Evolutionary conservation across 805 yeast species (phyloP), one percentile per base, ranked within the genome.

Genomic region (Tetrapisispora taiwanensis): DNA sequence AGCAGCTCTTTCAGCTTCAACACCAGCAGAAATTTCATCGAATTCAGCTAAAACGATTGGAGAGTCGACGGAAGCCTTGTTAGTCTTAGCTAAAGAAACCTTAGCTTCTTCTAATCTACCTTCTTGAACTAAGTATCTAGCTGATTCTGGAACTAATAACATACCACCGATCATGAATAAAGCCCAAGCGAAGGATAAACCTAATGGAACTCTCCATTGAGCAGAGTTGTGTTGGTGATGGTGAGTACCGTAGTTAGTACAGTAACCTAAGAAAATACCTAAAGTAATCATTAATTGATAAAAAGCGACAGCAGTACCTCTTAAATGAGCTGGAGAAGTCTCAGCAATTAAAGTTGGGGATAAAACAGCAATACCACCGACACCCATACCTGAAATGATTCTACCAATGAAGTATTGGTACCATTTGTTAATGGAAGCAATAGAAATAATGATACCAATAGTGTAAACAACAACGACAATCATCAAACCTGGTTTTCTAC

Each of bases 291-390:
- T 73, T 55, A 78, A 70, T 60, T 78, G 84, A 67, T 71, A 78
- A 53, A 75, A 71, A 42, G 77, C 73, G 42, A 78, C 83, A 46
- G 78, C 68, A 22, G 79, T 67, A 60, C 84, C 84, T 72, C 83
- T 74, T 42, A 78, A 65, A 43, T 71, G 50, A 17, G 48, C 48
- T 24, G 54, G 56, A 37, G 55, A 45, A 45, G 52, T 51, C 42
- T 53, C 55, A 36, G 78, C 69, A 52, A 77, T 76, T 58, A 79
- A 76, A 58, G 84, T 66, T 39, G 90, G 88, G 32, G 79, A 82
- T 46, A 81, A 70, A 41, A 86, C 85, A 39, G 88, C 78, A 36
- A 83, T 71, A 43, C 76, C 75, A 50, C 94, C 94, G 48, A 84
- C 84, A 45, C 83, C 83, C 10, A 81, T 50, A 45, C 95, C 95